Evolutionary conservation across 129 eudicot genomes (phyloP).

Genomic region (Artemisia argyi): DNA sequence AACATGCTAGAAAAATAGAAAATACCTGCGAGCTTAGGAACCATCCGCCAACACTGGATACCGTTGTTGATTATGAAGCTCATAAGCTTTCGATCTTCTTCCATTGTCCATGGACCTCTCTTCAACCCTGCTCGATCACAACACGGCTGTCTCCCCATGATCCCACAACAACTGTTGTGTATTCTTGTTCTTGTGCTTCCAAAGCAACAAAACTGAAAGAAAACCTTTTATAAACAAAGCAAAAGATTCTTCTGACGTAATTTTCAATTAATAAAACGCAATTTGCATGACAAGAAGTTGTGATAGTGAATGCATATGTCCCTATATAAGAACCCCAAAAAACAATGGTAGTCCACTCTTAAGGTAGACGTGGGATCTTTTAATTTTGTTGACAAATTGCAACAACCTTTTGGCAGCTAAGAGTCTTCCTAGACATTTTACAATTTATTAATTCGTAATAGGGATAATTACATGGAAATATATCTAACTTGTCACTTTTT

Average conservation of each 20-base stretch:
- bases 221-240: constrained; percentile 26
- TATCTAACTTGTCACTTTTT: too few species aligned
- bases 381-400: constrained; percentile 27
- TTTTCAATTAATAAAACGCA: constrained; percentile 17
- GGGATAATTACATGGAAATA: too few species aligned
- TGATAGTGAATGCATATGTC: constrained; percentile 16
- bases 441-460: constrained; percentile 10
- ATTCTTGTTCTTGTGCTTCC: constrained; percentile 24
- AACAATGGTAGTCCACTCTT: constrained; percentile 34
- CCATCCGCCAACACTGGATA: constrained; percentile 78
- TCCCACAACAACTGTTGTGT: constrained; percentile 1
- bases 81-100: constrained; percentile 75
- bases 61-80: constrained; percentile 67
- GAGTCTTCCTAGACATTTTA: constrained; percentile 17
- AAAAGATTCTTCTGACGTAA: constrained; percentile 30
- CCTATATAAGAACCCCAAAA: constrained; percentile 6
- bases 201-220: constrained; percentile 27
- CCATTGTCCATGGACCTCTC: constrained; percentile 86
- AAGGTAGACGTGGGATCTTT: constrained; percentile 40
- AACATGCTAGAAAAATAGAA: background rate
- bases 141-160: constrained; percentile 86
- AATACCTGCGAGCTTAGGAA: constrained; percentile 84
- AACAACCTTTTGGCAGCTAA: constrained; percentile 25
- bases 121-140: constrained; percentile 81
- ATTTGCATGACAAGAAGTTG: constrained; percentile 12